Evolutionary conservation across 257 asterid genomes (phyloP).

Genomic region (Nicotiana knightiana): DNA sequence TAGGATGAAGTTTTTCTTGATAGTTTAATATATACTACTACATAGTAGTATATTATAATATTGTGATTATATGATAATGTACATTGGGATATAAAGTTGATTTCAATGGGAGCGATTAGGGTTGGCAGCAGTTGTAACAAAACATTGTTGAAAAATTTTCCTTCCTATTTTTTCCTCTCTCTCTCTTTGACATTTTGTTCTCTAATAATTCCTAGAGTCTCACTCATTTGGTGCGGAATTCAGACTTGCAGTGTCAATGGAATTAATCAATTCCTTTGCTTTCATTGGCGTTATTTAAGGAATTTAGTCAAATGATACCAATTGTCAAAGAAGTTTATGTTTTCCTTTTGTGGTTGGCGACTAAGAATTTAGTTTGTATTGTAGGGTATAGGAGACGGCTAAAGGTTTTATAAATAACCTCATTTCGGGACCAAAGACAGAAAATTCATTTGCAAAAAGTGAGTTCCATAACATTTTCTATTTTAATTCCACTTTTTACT

Average conservation of each 20-base stretch:
- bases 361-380: not conserved
- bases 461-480: not conserved
- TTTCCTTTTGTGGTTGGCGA: not conserved
- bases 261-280: not conserved
- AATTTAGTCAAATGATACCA: not conserved
- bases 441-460: not conserved
- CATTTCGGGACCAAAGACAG: not conserved
- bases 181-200: not conserved
- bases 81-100: not conserved
- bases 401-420: too few relatives aligned
- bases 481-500: too few relatives aligned
- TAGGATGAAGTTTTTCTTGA: not conserved
- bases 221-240: not conserved
- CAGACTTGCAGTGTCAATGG: not conserved
- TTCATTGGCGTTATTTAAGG: not conserved
- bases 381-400: too few relatives aligned
- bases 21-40: not conserved
- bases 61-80: not conserved
- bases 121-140: conserved; percentile 4
- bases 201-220: not conserved
- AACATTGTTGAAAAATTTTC: not conserved
- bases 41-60: not conserved
- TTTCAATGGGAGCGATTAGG: not conserved
- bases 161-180: not conserved
- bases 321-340: not conserved